phyloP scores from a whole-genome alignment of 805 yeast genomes.

The Huiozyma naganishii region DNA sequence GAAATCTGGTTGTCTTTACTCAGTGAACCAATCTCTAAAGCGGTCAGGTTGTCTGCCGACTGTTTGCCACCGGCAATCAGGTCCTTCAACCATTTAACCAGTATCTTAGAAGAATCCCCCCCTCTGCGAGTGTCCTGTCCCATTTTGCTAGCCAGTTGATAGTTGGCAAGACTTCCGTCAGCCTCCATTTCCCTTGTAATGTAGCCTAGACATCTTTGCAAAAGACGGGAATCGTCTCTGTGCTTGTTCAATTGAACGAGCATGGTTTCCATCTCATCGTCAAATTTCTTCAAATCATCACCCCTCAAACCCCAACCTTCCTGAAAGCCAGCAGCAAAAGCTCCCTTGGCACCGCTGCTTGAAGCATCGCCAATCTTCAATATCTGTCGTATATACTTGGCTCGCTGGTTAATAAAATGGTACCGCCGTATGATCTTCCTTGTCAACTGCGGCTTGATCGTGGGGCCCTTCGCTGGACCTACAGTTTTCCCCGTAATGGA shows the following conservation, averaged over 20 bases:
- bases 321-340: background rate
- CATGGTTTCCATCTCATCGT: conserved; percentile 8
- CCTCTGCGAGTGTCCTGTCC: conserved; percentile 78
- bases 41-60: conserved; percentile 18
- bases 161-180: conserved; percentile 68
- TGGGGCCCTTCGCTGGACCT: conserved; percentile 31
- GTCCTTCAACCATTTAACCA: conserved; percentile 61
- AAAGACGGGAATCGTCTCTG: conserved; percentile 7
- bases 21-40: conserved; percentile 80
- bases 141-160: conserved; percentile 75
- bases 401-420: conserved; percentile 58
- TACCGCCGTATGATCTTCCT: conserved; percentile 67
- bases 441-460: conserved; percentile 59
- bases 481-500: conserved; percentile 29
- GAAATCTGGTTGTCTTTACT: conserved; percentile 60
- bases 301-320: conserved; percentile 3
- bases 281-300: background rate
- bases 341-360: background rate
- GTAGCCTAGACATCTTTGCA: conserved; percentile 32
- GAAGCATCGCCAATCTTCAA: conserved; percentile 12
- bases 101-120: conserved; percentile 79
- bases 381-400: conserved; percentile 30
- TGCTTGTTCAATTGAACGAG: conserved; percentile 4
- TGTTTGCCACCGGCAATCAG: conserved; percentile 5
- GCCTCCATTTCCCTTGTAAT: conserved; percentile 52